These are phyloP conservation scores for Botrytis fragariae DNA, from an alignment of 2,329 filamentous ascomycete species.

Conservation along the genomic window DNA sequence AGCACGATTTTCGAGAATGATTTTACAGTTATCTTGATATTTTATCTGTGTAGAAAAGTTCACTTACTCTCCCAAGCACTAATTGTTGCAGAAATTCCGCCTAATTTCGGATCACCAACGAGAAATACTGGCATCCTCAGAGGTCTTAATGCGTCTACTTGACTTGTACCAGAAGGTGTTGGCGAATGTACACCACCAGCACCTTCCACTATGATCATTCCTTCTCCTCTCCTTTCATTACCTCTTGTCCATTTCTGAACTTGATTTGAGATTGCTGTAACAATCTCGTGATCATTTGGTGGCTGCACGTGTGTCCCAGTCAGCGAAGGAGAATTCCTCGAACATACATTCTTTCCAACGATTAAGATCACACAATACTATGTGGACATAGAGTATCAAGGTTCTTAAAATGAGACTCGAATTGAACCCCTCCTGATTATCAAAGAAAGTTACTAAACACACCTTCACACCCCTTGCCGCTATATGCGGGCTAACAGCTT, in stretches of 20 bases:
- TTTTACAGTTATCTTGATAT: rapidly evolving
- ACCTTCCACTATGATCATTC: constrained; percentile 74
- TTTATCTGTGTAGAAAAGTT: too few relatives aligned
- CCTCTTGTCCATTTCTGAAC: constrained; percentile 7
- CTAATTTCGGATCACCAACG: constrained; percentile 71
- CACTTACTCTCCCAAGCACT: constrained; percentile 64
- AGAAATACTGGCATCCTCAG: constrained; percentile 71
- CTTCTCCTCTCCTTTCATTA: constrained; percentile 31
- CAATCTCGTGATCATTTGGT: constrained; percentile 18
- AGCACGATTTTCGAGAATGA: not conserved
- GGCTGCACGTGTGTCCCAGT: constrained; percentile 34
- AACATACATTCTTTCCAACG: not conserved
- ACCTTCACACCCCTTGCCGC: constrained; percentile 49
- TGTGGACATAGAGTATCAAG: too few relatives aligned
- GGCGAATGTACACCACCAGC: constrained; percentile 82
- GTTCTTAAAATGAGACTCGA: not conserved
- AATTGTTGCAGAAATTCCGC: constrained; percentile 78
- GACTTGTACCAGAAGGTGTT: constrained; percentile 69
- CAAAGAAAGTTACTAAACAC: not conserved
- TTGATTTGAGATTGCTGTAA: constrained; percentile 14
- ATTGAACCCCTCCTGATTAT: not conserved
- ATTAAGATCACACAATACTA: not conserved
- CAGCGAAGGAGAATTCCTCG: constrained; percentile 38
- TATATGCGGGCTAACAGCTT: constrained; percentile 75
- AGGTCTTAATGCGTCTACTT: constrained; percentile 74